phyloP scores from a whole-genome alignment of 306 rosid species.

The Albizia julibrissin region DNA sequence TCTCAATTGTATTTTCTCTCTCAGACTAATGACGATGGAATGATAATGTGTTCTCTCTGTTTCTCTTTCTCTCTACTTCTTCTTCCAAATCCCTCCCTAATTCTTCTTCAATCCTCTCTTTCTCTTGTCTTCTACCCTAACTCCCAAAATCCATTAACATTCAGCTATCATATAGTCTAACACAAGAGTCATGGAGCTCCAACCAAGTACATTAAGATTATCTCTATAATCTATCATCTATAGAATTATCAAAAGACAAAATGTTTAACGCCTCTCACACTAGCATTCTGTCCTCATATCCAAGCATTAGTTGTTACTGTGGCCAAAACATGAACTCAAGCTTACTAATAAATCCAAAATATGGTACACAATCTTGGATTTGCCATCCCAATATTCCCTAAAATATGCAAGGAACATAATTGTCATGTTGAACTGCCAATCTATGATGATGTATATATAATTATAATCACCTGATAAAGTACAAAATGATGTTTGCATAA shows the following conservation, averaged over 20 bases:
- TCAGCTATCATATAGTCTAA: too few relatives aligned
- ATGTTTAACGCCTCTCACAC: not conserved
- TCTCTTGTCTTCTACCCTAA: too few relatives aligned
- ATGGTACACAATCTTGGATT: not conserved
- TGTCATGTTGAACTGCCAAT: not conserved
- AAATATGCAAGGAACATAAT: not conserved
- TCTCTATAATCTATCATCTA: too few relatives aligned
- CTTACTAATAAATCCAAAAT: constrained; percentile 8
- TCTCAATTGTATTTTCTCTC: too few relatives aligned
- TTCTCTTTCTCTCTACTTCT: too few relatives aligned
- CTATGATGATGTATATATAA: not conserved
- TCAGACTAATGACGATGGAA: too few relatives aligned
- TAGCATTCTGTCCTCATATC: not conserved
- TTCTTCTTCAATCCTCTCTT: too few relatives aligned
- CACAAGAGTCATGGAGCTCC: too few relatives aligned
- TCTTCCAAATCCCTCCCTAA: too few relatives aligned
- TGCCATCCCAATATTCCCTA: not conserved
- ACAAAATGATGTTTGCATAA: not conserved
- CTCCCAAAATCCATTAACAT: too few relatives aligned
- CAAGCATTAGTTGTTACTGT: not conserved
- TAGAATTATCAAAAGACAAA: not conserved
- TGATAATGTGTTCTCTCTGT: too few relatives aligned
- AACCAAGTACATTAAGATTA: too few relatives aligned
- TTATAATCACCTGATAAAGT: not conserved
- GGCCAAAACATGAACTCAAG: not conserved